Percentiles rank a stretch among this genome's conserved stretches.
Evolutionary conservation across 2,329 filamentous ascomycete species (phyloP).

Genomic region (Nothophoma quercina): DNA sequence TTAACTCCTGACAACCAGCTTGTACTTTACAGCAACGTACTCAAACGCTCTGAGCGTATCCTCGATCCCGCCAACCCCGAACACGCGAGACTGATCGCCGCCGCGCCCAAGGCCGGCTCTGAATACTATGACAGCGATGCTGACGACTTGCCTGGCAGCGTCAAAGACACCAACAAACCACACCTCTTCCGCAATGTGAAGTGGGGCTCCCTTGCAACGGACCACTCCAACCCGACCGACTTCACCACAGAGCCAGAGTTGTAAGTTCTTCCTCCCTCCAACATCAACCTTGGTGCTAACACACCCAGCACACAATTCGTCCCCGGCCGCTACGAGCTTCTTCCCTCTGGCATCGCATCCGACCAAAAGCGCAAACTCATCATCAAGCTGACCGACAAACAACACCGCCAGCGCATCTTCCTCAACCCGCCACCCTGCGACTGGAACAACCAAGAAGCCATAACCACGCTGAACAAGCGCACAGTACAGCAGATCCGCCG

Average conservation of each 20-base stretch:
- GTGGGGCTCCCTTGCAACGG: slow-evolving; percentile 30
- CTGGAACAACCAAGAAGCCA: slow-evolving; percentile 36
- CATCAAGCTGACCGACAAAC: slow-evolving; percentile 33
- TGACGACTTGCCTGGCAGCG: slow-evolving; percentile 23
- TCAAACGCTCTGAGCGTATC: slow-evolving; percentile 34
- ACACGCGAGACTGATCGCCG: slow-evolving; percentile 29
- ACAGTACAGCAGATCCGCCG: slow-evolving; percentile 42
- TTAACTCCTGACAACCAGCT: slow-evolving; percentile 3
- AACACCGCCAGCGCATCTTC: slow-evolving; percentile 32
- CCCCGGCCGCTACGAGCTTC: slow-evolving; percentile 37
- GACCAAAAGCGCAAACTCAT: slow-evolving; percentile 42
- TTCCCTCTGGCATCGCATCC: slow-evolving; percentile 25
- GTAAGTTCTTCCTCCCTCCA: neutral
- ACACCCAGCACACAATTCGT: slow-evolving; percentile 30
- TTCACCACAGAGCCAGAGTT: slow-evolving; percentile 30
- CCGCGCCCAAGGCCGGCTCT: slow-evolving; percentile 26
- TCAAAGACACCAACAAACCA: slow-evolving; percentile 27
- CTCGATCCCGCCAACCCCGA: slow-evolving; percentile 26
- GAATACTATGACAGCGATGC: slow-evolving; percentile 41
- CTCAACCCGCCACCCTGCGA: slow-evolving; percentile 37
- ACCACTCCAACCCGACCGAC: slow-evolving; percentile 16
- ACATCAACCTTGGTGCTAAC: neutral
- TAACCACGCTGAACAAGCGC: slow-evolving; percentile 41
- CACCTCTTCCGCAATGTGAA: slow-evolving; percentile 37
- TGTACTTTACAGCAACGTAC: slow-evolving; percentile 16